Evolutionary conservation across 1,284 basidiomycete species (phyloP).

Genomic region (Stereum hirsutum): DNA sequence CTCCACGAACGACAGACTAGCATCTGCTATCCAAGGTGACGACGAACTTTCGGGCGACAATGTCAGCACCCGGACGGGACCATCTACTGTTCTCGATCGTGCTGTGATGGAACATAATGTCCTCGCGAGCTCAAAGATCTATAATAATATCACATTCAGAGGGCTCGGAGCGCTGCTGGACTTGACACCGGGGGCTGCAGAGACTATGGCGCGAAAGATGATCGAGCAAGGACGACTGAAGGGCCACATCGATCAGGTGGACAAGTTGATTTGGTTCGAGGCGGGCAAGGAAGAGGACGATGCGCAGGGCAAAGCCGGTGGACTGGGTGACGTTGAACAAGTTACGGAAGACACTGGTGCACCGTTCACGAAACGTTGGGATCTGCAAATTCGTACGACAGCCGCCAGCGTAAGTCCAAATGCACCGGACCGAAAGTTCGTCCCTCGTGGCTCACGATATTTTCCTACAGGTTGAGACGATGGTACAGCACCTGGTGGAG

Average conservation of each 20-base stretch:
- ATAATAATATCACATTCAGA: constrained; percentile 89
- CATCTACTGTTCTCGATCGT: constrained; percentile 92
- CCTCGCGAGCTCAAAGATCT: constrained; percentile 89
- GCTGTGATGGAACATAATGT: constrained; percentile 99
- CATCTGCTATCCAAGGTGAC: constrained; percentile 50
- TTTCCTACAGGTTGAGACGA: constrained; percentile 58
- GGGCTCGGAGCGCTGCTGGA: constrained; percentile 82
- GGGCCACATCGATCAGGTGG: constrained; percentile 91
- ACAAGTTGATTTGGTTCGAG: constrained; percentile 88
- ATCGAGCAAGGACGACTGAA: constrained; percentile 90
- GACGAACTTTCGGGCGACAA: constrained; percentile 32
- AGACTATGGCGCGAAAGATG: constrained; percentile 93
- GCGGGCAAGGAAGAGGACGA: constrained; percentile 75
- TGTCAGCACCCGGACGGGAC: constrained; percentile 71
- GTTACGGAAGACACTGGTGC: constrained; percentile 82
- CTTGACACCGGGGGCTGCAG: constrained; percentile 80
- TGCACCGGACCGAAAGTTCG: too few species aligned
- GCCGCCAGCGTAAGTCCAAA: constrained; percentile 65
- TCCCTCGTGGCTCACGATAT: not conserved
- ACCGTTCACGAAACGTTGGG: constrained; percentile 86
- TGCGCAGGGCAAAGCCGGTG: constrained; percentile 87
- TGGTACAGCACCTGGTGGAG: constrained; percentile 69
- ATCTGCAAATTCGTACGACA: constrained; percentile 78
- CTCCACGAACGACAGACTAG: constrained; percentile 69
- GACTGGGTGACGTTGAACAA: constrained; percentile 78